A percentile compares a stretch with the other conserved stretches of the same genome.
Evolutionary conservation across 2,329 filamentous ascomycete species (phyloP).

Genomic region (Alternaria gansuensis): DNA sequence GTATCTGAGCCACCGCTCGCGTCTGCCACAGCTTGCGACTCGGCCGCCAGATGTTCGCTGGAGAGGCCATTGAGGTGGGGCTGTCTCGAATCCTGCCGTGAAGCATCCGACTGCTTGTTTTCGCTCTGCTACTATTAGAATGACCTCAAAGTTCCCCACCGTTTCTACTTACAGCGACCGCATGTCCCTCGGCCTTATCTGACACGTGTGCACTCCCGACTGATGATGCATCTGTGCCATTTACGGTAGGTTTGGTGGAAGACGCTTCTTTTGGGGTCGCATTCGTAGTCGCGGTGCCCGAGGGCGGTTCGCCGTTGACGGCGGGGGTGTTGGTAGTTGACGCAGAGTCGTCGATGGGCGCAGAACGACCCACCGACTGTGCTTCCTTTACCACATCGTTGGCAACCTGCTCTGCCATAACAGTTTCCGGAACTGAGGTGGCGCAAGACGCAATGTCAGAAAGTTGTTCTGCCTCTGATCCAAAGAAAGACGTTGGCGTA

Average conservation of each 20-base stretch:
- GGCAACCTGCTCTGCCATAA: constrained; percentile 76
- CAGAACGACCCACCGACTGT: constrained; percentile 70
- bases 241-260: constrained; percentile 51
- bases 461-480: constrained; percentile 40
- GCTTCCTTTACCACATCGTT: constrained; percentile 77
- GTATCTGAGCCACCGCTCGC: constrained; percentile 79
- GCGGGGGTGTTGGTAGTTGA: constrained; percentile 65
- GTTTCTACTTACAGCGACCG: constrained; percentile 36
- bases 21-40: constrained; percentile 65
- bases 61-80: constrained; percentile 50
- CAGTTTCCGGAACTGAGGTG: constrained; percentile 64
- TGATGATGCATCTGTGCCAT: constrained; percentile 32
- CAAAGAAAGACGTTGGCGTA: constrained; percentile 22
- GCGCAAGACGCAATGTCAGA: constrained; percentile 47
- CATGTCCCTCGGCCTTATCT: constrained; percentile 28
- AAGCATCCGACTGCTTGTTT: constrained; percentile 24
- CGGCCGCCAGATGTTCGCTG: constrained; percentile 45
- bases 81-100: constrained; percentile 33
- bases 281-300: constrained; percentile 47
- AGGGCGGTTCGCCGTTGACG: constrained; percentile 58
- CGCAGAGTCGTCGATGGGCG: constrained; percentile 72
- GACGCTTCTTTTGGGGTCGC: constrained; percentile 40
- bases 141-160: background rate
- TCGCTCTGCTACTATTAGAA: constrained; percentile 32
- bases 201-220: constrained; percentile 29